phyloP scores from a whole-genome alignment of 2,329 filamentous ascomycete genomes.

The Pezicula radicicola region DNA sequence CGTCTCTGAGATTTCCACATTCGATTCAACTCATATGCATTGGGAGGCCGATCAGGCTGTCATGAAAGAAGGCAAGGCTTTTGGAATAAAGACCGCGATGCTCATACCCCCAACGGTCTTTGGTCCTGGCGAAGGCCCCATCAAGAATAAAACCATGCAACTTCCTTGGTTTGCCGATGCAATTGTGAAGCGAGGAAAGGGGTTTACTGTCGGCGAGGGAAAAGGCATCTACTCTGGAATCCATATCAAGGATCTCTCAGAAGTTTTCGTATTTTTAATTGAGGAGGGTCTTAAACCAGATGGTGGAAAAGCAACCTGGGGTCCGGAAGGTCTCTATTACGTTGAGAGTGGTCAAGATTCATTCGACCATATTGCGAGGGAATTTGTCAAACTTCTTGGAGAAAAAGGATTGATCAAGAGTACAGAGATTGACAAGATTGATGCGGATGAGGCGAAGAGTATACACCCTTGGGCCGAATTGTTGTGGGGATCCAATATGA shows the following conservation, averaged over 20 bases:
- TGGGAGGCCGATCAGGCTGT: constrained; percentile 54
- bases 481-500: constrained; percentile 15
- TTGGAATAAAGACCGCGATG: constrained; percentile 47
- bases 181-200: constrained; percentile 42
- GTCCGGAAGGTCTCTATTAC: constrained; percentile 52
- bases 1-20: constrained; percentile 37
- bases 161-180: constrained; percentile 41
- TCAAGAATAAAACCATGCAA: constrained; percentile 46
- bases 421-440: constrained; percentile 12
- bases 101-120: constrained; percentile 57
- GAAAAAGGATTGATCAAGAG: constrained; percentile 41
- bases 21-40: constrained; percentile 43
- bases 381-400: constrained; percentile 42
- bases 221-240: constrained; percentile 45
- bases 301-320: constrained; percentile 42
- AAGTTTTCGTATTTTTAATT: constrained; percentile 46
- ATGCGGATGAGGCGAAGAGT: constrained; percentile 6
- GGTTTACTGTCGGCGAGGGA: constrained; percentile 47
- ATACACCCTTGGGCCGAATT: constrained; percentile 10
- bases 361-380: constrained; percentile 46
- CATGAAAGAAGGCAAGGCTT: constrained; percentile 25
- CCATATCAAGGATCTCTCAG: constrained; percentile 49
- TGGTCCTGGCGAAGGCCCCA: constrained; percentile 47
- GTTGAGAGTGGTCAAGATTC: constrained; percentile 47
- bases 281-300: constrained; percentile 42